Evolutionary conservation across 768 basidiomycete genomes (phyloP), one percentile per base, ranked within the genome.

Genomic region (Jaapia argillacea): DNA sequence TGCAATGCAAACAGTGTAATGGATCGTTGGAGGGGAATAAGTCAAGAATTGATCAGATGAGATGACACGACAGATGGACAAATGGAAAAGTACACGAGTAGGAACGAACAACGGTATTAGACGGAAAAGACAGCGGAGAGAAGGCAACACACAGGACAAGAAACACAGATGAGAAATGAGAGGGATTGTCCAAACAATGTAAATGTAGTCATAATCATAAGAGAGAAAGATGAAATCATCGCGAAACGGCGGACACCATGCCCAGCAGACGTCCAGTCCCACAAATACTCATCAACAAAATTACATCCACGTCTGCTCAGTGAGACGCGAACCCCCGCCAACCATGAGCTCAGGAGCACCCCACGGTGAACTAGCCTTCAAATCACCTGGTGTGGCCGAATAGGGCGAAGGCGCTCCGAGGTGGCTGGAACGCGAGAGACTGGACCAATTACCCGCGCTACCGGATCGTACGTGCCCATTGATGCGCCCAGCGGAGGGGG

Each of bases 381-480:
- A 67, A 46, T 81, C 79, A 23, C 70, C 74, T 3, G 75, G 72
- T 54, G 75, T 79, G 5, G 78, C 65, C 28, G 72, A 68, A 45
- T 75, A 76, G 28, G 75, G 56, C n/a, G 67, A 63, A 27, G 68
- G 66, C 46, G 67, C 63, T 42, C 64, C 62, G 42, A 79, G 63
- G 55, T 70, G 70, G 54, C 63, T 72, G 57, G 66, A 72, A 40
- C 79, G 73, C 22, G 75, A 57, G 51, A 83, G 68, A 53, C 63
- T 75, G 35, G 69, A 80, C 85, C 85, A 87, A 57, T 85, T 87
- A 24, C 84, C 84, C 22, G 81, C 81, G 58, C 85, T 87, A 37
- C 85, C 85, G 36, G 83, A 77, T 48, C 85, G 79, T 46, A 77
- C 75, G 55, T 88, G 85, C 27, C 81, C 80, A 44, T 69, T 77